These are phyloP conservation scores for Nasturtium officinale DNA, from an alignment of 345 rosid species.

Conservation along the genomic window DNA sequence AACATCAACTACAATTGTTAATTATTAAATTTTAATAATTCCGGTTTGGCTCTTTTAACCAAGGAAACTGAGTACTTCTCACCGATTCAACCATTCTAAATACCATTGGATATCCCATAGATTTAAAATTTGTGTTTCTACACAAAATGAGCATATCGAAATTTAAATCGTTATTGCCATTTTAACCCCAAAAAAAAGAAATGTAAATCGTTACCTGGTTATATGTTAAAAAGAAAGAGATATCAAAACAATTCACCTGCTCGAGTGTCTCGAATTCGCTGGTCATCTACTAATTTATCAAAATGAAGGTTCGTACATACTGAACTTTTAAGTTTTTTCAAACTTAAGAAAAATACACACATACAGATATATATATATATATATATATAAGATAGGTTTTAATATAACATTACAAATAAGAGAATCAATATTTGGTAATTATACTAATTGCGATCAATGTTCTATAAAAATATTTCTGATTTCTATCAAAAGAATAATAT, in stretches of 20 bases:
- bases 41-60: conserved; percentile 8
- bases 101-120: conserved; percentile 31
- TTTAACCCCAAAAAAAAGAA: too few species aligned
- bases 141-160: neutral
- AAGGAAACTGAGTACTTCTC: conserved; percentile 18
- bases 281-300: neutral
- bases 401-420: neutral
- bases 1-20: conserved; percentile 37
- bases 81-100: neutral
- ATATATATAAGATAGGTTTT: neutral
- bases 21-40: conserved; percentile 8
- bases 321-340: neutral
- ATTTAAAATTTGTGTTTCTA: neutral
- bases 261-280: neutral
- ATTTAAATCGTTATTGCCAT: conserved; percentile 15
- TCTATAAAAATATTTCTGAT: neutral
- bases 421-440: neutral
- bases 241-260: neutral
- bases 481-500: neutral
- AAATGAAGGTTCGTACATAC: neutral
- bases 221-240: neutral
- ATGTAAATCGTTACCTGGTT: conserved; percentile 1
- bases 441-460: neutral
- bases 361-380: neutral
- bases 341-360: neutral